Evolutionary conservation across 257 asterid species (phyloP), one percentile per base, ranked within the genome.

Genomic region (Solanum medicagineum): DNA sequence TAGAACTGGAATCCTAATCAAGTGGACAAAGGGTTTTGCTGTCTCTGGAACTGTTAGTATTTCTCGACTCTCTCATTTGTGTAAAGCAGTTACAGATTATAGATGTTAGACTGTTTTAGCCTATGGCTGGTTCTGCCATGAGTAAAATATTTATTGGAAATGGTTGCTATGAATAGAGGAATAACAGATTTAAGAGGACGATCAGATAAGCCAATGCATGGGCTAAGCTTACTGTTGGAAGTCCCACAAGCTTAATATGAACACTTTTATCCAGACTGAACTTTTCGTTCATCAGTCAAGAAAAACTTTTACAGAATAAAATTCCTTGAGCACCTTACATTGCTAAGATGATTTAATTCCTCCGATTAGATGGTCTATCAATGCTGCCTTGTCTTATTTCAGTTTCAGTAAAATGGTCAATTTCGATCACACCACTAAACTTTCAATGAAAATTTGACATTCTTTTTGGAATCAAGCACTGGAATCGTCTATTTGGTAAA

Each of bases 21-120:
- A 92, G 70, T 92, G 97, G 97, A 93, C 98, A 12, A 94, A 92
- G 87, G 98, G 97, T 12, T 94, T 94, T 87, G 89, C 94, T 2
- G 91, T 94, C 68, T 87, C 96, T 55, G 97, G 95, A 86, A 92
- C 97, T 74, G 97, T 94, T 83, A 94, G 95, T 91, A 57, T 83
- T 63, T 84, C 84, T 80, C 68, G 73, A 75, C 55, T 65, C 66
- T 53, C 53, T 81, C 40, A 77, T 51, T 51, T 51, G 24, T 15
- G 45, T 77, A 26, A 77, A 51, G 24, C 44, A 13, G 45, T 51
- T 62, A 62, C 82, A 24, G 60, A 75, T 75, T 75, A 19, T 75
- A 14, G 82, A 75, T 9, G 7, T 75, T 45, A 4, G 16, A 22
- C 62, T 49, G 9, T 14, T 51, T 77, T 77, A 15, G 22, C 44